Base-by-base conservation (phyloP, 148 eudicot genomes). In the Dianthus caryophyllus region DNA sequence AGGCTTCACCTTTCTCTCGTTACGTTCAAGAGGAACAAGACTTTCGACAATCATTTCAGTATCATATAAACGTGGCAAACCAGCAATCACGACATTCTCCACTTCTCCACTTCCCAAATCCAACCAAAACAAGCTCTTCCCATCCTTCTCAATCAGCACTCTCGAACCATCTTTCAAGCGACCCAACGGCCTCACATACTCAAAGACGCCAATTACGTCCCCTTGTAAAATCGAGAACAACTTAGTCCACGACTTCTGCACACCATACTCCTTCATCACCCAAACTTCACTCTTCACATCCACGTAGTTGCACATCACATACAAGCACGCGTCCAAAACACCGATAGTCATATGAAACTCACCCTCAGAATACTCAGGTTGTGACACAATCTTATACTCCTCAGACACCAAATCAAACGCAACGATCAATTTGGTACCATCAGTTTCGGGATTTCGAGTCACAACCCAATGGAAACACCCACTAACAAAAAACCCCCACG, bases 261-360 rank as follows among this genome's bases (percentile, higher is more conserved):
- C 75, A 0, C 81, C 84, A 54, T 80, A 80, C 26, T 80, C 75
- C 62, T 71, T 65, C 84, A 81, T 80, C 14, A 73, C 55, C 83
- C 83, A 80, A 7, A 80, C n/a, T 13, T 73, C 78, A 21, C 36
- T 24, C 61, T 61, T 30, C 20, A 11, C 49, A 21, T 12, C 11
- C 27, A 10, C 11, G 7, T 46, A 14, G 44, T 61, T 30, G 25
- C 56, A 41, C 60, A 66, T 20, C 57, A 70, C 2, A 50, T 59
- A 48, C 10, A 80, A 69, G 26, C 77, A 73, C 14, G 71, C 83
- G 0, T 56, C 56, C 33, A 76, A 39, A 47, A 55, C 69, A n/a
- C 56, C 80, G 75, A 69, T 51, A 39, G 12, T 61, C 65, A 61
- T 38, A 61, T 61, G 65, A 38, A 38, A 38, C 8, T 36, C 65